Conservation (phyloP, 345 rosid genomes). For the Geranium rotundifolium region DNA sequence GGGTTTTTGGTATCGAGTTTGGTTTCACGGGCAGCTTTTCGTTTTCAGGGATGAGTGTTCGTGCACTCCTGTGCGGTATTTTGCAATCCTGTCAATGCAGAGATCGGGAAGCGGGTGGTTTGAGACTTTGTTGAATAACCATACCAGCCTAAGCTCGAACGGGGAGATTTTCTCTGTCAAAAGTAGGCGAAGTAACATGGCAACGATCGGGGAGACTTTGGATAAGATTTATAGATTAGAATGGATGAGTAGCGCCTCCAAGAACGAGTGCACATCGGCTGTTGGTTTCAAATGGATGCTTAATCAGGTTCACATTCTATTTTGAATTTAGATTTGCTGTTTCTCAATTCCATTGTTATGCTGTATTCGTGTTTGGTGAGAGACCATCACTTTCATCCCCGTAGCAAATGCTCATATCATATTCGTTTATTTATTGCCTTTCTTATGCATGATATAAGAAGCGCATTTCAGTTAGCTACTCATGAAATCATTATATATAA, state of each 20-base stretch:
- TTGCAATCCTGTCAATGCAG: conserved; percentile 97
- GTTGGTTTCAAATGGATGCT: conserved; percentile 99
- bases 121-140: conserved; percentile 87
- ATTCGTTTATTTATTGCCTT: background rate
- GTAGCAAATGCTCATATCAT: background rate
- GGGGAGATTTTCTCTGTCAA: conserved; percentile 96
- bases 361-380: background rate
- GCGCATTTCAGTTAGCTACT: background rate
- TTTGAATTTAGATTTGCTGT: background rate
- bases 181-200: conserved; percentile 67
- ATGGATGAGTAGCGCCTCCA: conserved; percentile 95
- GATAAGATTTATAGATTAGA: conserved; percentile 77
- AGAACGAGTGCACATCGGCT: conserved; percentile 91
- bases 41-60: conserved; percentile 71
- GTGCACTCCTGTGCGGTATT: conserved; percentile 85
- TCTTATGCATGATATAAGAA: background rate
- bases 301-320: conserved; percentile 56
- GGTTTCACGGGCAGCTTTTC: background rate
- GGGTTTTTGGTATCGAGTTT: background rate
- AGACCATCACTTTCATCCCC: background rate
- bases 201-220: conserved; percentile 66
- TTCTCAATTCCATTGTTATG: background rate
- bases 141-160: conserved; percentile 90
- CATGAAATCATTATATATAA: background rate
- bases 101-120: conserved; percentile 99